Base-by-base conservation (phyloP, 192 early-diverging fungal genomes). In the Podila minutissima region DNA sequence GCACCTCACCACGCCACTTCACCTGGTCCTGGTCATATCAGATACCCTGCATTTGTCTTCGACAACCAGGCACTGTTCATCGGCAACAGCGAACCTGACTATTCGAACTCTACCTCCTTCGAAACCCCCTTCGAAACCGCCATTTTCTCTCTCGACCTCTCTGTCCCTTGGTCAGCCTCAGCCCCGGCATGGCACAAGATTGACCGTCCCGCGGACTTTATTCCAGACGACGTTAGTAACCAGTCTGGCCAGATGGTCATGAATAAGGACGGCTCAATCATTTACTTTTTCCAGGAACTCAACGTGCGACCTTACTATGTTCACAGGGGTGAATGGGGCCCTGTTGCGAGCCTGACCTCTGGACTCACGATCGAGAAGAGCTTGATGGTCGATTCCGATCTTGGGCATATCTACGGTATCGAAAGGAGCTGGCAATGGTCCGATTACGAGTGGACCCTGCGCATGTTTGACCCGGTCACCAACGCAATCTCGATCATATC, bases 31-130 rank as follows among this genome's bases (percentile, higher is more conserved):
- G 15, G 49, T 22, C 26, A 13, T 64, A 48, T 38, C 59, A 22
- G 28, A 35, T 29, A 13, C 53, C 51, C 33, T 58, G 74, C 32
- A 66, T 64, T 19, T 75, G 71, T 41, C 53, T 83, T 59, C 81
- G 71, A 55, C 57, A 70, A 46, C 69, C 74, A 41, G 81, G 72
- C 17, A 28, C 72, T 22, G 62, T 72, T 35, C 74, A 69, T 33
- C 81, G 74, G 61, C 74, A 66, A n/a, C 35, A 64, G 58, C 15
- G 41, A 15, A 0, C 11, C 8, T 46, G 41, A 41, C 38, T 41
- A 41, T 41, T 41, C 38, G 12, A 12, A 46, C 2, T 17, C 33
- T n/a, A 17, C 73, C 35, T 37, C 7, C 35, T 74, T 5, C 59
- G 58, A 33, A 26, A 38, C 13, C 48, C 26, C 22, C n/a, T 26